These are phyloP conservation scores for Wallacemonas collosoma DNA, from an alignment of 208 protist species.

Conservation along the genomic window DNA sequence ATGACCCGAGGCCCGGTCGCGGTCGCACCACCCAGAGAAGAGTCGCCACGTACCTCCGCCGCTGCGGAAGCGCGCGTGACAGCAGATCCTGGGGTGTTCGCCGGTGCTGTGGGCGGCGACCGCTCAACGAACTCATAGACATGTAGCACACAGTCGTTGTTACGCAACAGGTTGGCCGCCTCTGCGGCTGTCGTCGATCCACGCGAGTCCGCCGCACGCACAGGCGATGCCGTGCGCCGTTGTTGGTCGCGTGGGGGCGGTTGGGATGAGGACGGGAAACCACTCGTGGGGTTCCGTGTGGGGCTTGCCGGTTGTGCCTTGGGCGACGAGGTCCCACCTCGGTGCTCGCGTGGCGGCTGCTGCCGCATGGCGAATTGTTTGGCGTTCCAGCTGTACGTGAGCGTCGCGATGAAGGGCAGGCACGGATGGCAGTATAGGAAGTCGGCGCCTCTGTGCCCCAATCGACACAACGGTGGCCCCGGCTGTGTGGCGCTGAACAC, in stretches of 20 bases:
- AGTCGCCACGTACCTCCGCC: background rate
- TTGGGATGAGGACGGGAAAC: no score
- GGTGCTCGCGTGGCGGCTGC: background rate
- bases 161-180: background rate
- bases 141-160: slow-evolving; percentile 27
- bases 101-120: background rate
- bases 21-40: background rate
- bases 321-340: slow-evolving; percentile 5
- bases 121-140: slow-evolving; percentile 28
- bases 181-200: no score
- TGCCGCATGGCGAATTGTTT: background rate
- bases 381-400: slow-evolving; percentile 43
- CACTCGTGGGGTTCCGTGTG: background rate
- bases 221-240: no score
- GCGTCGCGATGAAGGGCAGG: slow-evolving; percentile 59
- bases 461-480: slow-evolving; percentile 37
- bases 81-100: background rate
- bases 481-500: slow-evolving; percentile 60
- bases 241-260: background rate
- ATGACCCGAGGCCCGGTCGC: slow-evolving; percentile 2
- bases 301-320: background rate
- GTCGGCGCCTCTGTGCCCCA: slow-evolving; percentile 19
- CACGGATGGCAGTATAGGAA: slow-evolving; percentile 85
- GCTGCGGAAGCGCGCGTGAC: background rate
- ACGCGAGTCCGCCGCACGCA: no score